Percentiles rank a stretch among this genome's conserved stretches.
These are phyloP conservation scores for Cardamine resedifolia DNA, from an alignment of 345 rosid genomes.

Conservation along the genomic window DNA sequence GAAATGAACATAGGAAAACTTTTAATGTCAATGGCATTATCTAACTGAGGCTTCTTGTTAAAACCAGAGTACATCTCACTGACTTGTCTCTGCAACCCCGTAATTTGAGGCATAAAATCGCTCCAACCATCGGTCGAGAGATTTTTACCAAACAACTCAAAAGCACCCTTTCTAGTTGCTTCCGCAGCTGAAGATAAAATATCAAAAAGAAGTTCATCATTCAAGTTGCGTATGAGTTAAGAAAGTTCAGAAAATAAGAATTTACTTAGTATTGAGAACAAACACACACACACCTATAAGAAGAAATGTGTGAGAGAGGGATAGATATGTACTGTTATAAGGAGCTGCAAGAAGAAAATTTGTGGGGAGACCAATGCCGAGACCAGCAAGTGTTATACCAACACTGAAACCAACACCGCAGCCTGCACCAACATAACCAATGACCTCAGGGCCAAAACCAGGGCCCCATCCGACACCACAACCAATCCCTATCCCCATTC, in stretches of 20 bases:
- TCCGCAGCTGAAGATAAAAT: constrained; percentile 43
- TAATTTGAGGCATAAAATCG: constrained; percentile 40
- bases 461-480: constrained; percentile 99
- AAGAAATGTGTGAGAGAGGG: not conserved
- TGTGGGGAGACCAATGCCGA: constrained; percentile 91
- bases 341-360: constrained; percentile 58
- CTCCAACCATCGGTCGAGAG: constrained; percentile 44
- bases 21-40: constrained; percentile 38
- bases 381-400: constrained; percentile 77
- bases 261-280: not conserved
- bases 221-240: not conserved
- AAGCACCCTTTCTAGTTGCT: constrained; percentile 49
- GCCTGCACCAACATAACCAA: constrained; percentile 92
- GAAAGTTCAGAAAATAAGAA: not conserved
- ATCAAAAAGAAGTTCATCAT: not conserved
- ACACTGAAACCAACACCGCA: constrained; percentile 90
- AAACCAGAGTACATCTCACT: constrained; percentile 45
- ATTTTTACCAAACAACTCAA: constrained; percentile 40
- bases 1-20: constrained; percentile 41
- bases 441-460: constrained; percentile 89
- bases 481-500: constrained; percentile 88
- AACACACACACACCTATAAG: not conserved
- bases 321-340: constrained; percentile 48
- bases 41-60: constrained; percentile 38
- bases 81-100: constrained; percentile 52